Conservation (phyloP, 495 filamentous ascomycete species). For the Letharia columbiana region DNA sequence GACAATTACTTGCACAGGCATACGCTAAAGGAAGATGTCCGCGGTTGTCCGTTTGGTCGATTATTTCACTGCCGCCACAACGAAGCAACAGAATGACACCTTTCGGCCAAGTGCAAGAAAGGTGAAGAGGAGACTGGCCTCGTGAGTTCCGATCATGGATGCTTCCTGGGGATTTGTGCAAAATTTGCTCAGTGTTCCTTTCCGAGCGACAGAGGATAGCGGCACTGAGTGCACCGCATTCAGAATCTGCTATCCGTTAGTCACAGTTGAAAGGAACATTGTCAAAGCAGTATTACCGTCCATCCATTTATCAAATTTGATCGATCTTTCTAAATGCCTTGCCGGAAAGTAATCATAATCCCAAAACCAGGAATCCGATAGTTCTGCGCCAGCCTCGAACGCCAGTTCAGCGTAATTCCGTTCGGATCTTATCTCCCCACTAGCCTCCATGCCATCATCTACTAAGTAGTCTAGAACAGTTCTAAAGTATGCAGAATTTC, state of each 20-base stretch:
- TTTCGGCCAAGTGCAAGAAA: neutral
- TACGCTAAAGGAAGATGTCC: neutral
- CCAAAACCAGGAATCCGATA: neutral
- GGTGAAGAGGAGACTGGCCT: neutral
- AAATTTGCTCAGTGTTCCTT: neutral
- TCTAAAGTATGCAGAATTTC: neutral
- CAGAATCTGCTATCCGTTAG: neutral
- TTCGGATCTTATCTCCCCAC: too few relatives aligned
- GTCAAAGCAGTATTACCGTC: too few relatives aligned
- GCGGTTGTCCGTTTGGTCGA: neutral
- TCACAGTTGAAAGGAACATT: neutral
- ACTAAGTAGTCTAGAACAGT: neutral
- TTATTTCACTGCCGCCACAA: neutral
- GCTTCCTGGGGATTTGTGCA: neutral
- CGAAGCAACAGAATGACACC: neutral
- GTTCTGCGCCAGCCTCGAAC: neutral
- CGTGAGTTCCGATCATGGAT: neutral
- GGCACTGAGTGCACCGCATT: neutral
- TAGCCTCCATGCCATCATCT: rapidly evolving
- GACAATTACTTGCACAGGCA: neutral
- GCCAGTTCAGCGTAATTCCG: neutral
- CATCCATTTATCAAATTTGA: too few relatives aligned
- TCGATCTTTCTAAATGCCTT: too few relatives aligned
- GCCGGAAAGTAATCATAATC: too few relatives aligned
- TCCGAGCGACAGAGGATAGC: neutral